phyloP scores from a whole-genome alignment of 768 basidiomycete genomes.

The Epithele typhae region DNA sequence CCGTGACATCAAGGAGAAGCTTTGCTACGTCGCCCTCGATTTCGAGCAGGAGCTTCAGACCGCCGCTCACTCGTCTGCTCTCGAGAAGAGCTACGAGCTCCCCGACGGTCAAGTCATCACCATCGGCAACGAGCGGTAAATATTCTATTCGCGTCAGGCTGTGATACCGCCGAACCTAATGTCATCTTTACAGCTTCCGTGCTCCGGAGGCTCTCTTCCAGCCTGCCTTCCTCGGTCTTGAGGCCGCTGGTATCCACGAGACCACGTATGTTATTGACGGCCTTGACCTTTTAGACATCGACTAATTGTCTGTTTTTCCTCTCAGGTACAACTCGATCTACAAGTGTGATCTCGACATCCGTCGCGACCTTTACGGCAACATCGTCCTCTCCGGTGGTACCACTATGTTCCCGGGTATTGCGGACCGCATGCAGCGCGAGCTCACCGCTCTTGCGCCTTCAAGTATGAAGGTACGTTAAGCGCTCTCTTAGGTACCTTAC shows the following conservation, averaged over 20 bases:
- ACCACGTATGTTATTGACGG: conserved; percentile 50
- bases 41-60: conserved; percentile 73
- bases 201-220: conserved; percentile 94
- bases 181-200: conserved; percentile 54
- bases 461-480: conserved; percentile 51
- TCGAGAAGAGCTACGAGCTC: conserved; percentile 71
- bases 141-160: not conserved
- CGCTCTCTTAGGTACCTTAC: not conserved
- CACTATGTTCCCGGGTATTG: conserved; percentile 61
- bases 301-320: not conserved
- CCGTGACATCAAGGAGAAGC: conserved; percentile 78
- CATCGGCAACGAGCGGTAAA: conserved; percentile 82
- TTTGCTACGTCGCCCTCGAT: conserved; percentile 69
- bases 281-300: not conserved
- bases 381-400: conserved; percentile 60
- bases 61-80: conserved; percentile 57
- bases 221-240: conserved; percentile 81
- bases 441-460: conserved; percentile 60
- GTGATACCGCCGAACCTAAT: conserved; percentile 23
- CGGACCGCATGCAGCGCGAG: conserved; percentile 72
- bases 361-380: conserved; percentile 53
- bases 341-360: conserved; percentile 61
- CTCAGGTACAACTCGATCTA: conserved; percentile 71
- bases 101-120: conserved; percentile 66
- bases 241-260: conserved; percentile 75